Base-by-base conservation (phyloP, 1,284 basidiomycete genomes). In the Exobasidium rhododendri region DNA sequence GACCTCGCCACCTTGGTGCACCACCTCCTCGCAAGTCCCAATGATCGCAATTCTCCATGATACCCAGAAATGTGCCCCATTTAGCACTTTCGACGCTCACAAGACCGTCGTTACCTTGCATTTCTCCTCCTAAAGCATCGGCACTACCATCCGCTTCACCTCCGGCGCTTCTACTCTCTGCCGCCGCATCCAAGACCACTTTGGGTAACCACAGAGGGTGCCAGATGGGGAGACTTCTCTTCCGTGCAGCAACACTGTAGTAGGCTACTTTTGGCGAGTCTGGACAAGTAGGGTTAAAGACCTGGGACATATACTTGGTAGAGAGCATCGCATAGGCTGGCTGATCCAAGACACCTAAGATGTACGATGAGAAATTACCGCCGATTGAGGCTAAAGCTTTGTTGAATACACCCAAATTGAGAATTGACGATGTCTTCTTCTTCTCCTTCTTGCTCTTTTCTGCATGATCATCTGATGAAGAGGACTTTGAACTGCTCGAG, bases 181-280 rank as follows among this genome's bases (percentile, higher is more conserved):
- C 84, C 2, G 83, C 82, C 4, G 83, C 82, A 77, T 99, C 94
- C 28, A 97, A 83, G 24, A 98, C 89, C 80, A 93, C 85, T 81
- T 97, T 97, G 1, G 94, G 92, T 49, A 97, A 85, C 92, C 94
- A 98, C 54, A 99, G 86, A 0, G 96, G 96, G 80, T 98, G 94
- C 85, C 91, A 90, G 32, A 97, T 83, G 75, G 83, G 87, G 71
- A 96, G 85, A 64, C 85, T 85, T 11, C 83, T 82, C 24, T 87
- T 84, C 13, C 92, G 86, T 0, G 91, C 91, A 0, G 92, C 91
- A 32, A 97, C 87, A 68, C 89, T 91, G 80, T 89, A 94, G 83
- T 99, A 99, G 73, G 90, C 90, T 59, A 98, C 91, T 0, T 87
- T 50, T 0, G 69, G 87, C 70, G 88, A 85, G 75, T 98, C 85